These are phyloP conservation scores for Coniochaeta ligniaria DNA, from an alignment of 2,329 filamentous ascomycete genomes.

Conservation along the genomic window DNA sequence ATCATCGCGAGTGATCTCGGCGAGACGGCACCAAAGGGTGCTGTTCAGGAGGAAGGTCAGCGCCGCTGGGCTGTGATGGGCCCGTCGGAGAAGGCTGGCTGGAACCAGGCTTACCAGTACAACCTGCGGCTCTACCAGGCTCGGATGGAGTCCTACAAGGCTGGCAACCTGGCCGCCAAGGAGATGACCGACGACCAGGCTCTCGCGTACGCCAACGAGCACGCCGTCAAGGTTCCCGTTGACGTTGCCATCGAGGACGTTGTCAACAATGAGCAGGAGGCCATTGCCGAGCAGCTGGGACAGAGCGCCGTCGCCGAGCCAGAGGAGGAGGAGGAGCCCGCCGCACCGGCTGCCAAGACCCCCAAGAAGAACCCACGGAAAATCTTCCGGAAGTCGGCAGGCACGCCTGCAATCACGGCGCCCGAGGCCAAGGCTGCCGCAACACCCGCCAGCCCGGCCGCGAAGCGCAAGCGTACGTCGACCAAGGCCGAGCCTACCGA, in stretches of 20 bases:
- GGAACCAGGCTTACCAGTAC: slow-evolving; percentile 62
- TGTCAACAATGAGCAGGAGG: slow-evolving; percentile 43
- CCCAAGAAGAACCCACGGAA: slow-evolving; percentile 51
- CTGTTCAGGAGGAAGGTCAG: slow-evolving; percentile 82
- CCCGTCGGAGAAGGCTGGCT: slow-evolving; percentile 62
- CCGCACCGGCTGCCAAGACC: slow-evolving; percentile 42
- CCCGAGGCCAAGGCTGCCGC: slow-evolving; percentile 29
- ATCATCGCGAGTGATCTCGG: slow-evolving; percentile 77
- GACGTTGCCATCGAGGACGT: slow-evolving; percentile 36
- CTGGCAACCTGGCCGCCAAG: slow-evolving; percentile 49
- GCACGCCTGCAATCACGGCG: slow-evolving; percentile 34
- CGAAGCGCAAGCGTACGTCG: slow-evolving; percentile 55
- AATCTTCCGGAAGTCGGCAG: slow-evolving; percentile 52
- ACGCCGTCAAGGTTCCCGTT: slow-evolving; percentile 45
- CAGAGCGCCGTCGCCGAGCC: slow-evolving; percentile 29
- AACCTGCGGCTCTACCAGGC: slow-evolving; percentile 61
- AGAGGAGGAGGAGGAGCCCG: slow-evolving; percentile 30
- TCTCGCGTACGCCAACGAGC: slow-evolving; percentile 51
- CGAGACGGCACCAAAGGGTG: slow-evolving; percentile 69
- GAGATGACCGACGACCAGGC: slow-evolving; percentile 56
- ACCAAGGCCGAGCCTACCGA: slow-evolving; percentile 45
- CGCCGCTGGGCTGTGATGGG: slow-evolving; percentile 77
- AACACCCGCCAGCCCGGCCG: slow-evolving; percentile 48
- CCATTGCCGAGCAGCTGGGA: slow-evolving; percentile 52
- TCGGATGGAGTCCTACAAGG: slow-evolving; percentile 58